Base-by-base conservation (phyloP, 108 stramenopile genomes). In the Cylindrotheca fusiformis region DNA sequence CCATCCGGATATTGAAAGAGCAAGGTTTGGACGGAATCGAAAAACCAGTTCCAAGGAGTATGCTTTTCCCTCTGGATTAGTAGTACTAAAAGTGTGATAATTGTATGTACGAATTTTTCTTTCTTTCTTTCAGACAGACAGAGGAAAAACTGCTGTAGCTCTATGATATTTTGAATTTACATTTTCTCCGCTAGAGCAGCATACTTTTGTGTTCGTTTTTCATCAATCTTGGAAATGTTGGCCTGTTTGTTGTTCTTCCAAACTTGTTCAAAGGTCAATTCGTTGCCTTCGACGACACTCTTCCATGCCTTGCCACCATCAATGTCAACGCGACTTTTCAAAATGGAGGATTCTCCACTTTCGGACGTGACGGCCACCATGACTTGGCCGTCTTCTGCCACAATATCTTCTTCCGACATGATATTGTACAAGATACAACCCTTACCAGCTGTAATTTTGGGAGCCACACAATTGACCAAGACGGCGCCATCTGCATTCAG, bases 381-480 rank as follows among this genome's bases (percentile, higher is more conserved):
- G 31, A 97, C 96, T 63, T 96, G 94, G 55, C 93, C 95, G 53
- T 79, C 87, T 28, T 66, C 86, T 4, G 95, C 91, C 17, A 84
- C 69, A 41, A 97, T 87, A 4, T 83, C 79, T 8, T 75, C 63
- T 21, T 91, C 88, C 60, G 80, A 86, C 32, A 99, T 82, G 23
- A 99, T 60, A 76, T 99, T 99, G 87, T 99, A 99, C 58, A 96
- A 55, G 57, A 99, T 93, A 32, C 86, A 78, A 29, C 92, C 92
- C 69, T 83, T 84, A 2, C 81, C 93, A 19, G 97, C 96, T 30
- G 78, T 68, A 60, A 99, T 97, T 55, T 85, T 88, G 55, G 87
- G 90, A 4, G 98, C 98, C 2, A 94, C 90, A 46, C 97, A 96
- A 69, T 99, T 99, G 54, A 99, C 95, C 63, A 99, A 80, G 62